phyloP scores from a whole-genome alignment of 2,329 filamentous ascomycete genomes.

The Beauveria bassiana region DNA sequence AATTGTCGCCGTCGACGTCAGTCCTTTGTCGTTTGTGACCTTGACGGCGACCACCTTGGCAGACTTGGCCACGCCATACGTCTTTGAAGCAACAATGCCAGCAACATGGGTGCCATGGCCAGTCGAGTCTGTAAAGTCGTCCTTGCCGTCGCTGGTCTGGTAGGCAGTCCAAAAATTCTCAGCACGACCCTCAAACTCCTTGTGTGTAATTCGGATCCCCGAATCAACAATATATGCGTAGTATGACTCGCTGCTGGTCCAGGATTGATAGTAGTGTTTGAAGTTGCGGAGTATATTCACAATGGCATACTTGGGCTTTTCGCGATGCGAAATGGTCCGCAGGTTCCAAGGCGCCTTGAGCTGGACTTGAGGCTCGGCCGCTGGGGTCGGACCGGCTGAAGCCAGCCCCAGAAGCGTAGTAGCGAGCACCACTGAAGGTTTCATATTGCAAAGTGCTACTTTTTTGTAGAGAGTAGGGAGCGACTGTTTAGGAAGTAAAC shows the following conservation, averaged over 20 bases:
- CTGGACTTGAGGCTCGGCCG: neutral
- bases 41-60: constrained; percentile 35
- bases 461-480: neutral
- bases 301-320: neutral
- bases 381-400: neutral
- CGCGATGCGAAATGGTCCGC: neutral
- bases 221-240: neutral
- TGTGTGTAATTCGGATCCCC: constrained; percentile 21
- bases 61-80: constrained; percentile 54
- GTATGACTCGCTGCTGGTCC: neutral
- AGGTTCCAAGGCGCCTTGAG: constrained; percentile 25
- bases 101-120: constrained; percentile 59
- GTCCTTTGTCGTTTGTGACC: neutral
- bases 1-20: neutral
- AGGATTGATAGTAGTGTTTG: neutral
- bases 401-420: neutral
- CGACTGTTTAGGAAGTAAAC: neutral
- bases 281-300: neutral
- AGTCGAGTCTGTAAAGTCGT: constrained; percentile 22
- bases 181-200: neutral
- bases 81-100: constrained; percentile 52
- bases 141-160: constrained; percentile 18
- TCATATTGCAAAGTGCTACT: neutral
- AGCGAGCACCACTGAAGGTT: neutral
- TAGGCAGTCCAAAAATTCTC: neutral